Evolutionary conservation across 2,329 filamentous ascomycete species (phyloP).

Genomic region (Metarhizium robertsii): DNA sequence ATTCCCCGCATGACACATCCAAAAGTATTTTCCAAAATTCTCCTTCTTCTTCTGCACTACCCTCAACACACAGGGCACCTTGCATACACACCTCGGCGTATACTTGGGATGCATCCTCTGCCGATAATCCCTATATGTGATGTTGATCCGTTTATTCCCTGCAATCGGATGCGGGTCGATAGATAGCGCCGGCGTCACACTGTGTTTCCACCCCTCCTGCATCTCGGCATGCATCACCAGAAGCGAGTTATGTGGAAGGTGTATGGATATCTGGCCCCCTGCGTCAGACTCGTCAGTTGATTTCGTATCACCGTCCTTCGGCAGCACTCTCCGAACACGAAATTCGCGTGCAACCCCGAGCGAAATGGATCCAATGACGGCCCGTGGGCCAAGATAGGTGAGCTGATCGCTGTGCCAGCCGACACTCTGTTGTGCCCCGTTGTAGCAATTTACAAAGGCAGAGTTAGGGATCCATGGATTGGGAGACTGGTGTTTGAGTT

Average conservation of each 20-base stretch:
- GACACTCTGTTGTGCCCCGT: slow-evolving; percentile 70
- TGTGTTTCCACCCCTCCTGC: slow-evolving; percentile 96
- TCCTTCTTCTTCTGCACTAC: slow-evolving; percentile 73
- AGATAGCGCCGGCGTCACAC: slow-evolving; percentile 62
- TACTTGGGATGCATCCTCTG: slow-evolving; percentile 63
- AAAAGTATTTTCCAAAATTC: slow-evolving; percentile 75
- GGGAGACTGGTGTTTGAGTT: slow-evolving; percentile 69
- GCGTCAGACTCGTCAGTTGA: slow-evolving; percentile 44
- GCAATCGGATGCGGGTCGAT: slow-evolving; percentile 81
- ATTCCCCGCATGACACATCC: slow-evolving; percentile 81
- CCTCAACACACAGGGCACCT: slow-evolving; percentile 57
- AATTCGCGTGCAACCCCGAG: slow-evolving; percentile 92
- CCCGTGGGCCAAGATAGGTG: slow-evolving; percentile 82
- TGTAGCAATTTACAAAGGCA: slow-evolving; percentile 91
- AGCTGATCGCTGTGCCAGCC: slow-evolving; percentile 91
- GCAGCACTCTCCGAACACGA: slow-evolving; percentile 67
- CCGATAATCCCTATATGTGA: slow-evolving; percentile 88
- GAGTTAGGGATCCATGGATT: slow-evolving; percentile 74
- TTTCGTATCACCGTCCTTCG: slow-evolving; percentile 38
- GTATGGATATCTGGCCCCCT: slow-evolving; percentile 82
- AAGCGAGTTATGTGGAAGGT: slow-evolving; percentile 88
- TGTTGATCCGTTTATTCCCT: slow-evolving; percentile 74
- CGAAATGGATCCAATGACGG: slow-evolving; percentile 83
- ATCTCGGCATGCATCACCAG: slow-evolving; percentile 96
- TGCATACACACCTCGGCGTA: slow-evolving; percentile 72